Evolutionary conservation across 805 yeast species (phyloP), one percentile per base, ranked within the genome.

Genomic region (Starmerella sirachaensis): DNA sequence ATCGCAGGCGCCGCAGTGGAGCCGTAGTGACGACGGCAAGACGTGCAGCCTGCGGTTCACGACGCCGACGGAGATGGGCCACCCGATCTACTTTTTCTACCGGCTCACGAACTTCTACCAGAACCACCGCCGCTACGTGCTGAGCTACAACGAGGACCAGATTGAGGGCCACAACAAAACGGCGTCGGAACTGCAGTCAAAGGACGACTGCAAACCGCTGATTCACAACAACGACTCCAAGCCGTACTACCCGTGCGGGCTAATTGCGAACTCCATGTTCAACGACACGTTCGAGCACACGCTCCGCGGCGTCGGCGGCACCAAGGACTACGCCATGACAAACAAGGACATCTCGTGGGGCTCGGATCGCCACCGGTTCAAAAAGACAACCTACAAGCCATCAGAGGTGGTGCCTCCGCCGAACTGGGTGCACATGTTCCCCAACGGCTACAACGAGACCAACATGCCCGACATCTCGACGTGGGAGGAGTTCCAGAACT

Each of bases 51-150:
- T 91, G 26, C 72, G 74, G 51, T 88, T 91, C 61, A 70, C 72
- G 28, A 57, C 84, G 19, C 93, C 94, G 11, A 64, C 65, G 30
- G 76, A 75, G 38, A 66, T 91, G 56, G 66, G 73, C 29, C 71
- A 77, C 2, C 83, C 93, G 3, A 55, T 85, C 7, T 85, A 68
- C 56, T 54, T 84, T 46, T 91, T 83, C 61, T 91, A 91, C 62
- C 75, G 76, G 48, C 64, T 91, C 52, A 85, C 95, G 24, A 84
- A 84, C 56, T 91, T 88, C 59, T 85, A 69, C 58, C 97, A 91
- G 58, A 91, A 91, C 58, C 98, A 91, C 62, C 73, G 98, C 43
- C 82, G 91, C 45, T 91, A 84, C 55, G 97, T 88, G 23, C 76
- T 74, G 43, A 79, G 93, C 8, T 81, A 69, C 58, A 93, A 85